Conservation (phyloP, 176 grass and related monocot genomes). For the Rhipidocladum racemiflorum region DNA sequence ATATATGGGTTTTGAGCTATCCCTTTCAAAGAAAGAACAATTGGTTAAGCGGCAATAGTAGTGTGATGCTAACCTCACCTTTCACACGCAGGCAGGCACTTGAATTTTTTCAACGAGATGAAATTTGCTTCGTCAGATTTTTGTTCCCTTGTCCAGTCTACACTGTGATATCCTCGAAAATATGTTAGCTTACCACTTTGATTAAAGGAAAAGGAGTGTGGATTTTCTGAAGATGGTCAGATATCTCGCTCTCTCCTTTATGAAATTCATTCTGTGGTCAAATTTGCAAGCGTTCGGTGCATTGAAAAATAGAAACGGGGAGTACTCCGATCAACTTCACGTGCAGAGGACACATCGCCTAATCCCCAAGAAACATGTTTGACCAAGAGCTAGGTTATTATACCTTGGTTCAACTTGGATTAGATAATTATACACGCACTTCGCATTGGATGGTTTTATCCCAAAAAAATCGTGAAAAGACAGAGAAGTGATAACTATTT, state of each 20-base stretch:
- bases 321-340: constrained; percentile 45
- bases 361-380: constrained; percentile 47
- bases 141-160: background rate
- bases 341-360: background rate
- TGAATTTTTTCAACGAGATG: background rate
- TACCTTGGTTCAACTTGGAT: constrained; percentile 1
- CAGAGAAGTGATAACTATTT: background rate
- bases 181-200: background rate
- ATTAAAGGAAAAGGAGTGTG: background rate
- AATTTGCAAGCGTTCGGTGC: constrained; percentile 9
- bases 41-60: constrained; percentile 38
- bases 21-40: constrained; percentile 20
- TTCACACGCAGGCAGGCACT: background rate
- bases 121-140: background rate
- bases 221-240: constrained; percentile 12
- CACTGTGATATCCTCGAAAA: background rate
- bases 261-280: constrained; percentile 7
- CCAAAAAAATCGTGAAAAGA: background rate
- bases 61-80: constrained; percentile 17
- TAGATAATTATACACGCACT: background rate
- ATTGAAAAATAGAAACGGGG: constrained; percentile 27
- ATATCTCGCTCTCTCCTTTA: background rate
- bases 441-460: constrained; percentile 8
- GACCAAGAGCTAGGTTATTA: constrained; percentile 10
- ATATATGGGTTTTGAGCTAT: background rate